Evolutionary conservation across 352 stramenopile species (phyloP).

Genomic region (Globisporangium spiculum): DNA sequence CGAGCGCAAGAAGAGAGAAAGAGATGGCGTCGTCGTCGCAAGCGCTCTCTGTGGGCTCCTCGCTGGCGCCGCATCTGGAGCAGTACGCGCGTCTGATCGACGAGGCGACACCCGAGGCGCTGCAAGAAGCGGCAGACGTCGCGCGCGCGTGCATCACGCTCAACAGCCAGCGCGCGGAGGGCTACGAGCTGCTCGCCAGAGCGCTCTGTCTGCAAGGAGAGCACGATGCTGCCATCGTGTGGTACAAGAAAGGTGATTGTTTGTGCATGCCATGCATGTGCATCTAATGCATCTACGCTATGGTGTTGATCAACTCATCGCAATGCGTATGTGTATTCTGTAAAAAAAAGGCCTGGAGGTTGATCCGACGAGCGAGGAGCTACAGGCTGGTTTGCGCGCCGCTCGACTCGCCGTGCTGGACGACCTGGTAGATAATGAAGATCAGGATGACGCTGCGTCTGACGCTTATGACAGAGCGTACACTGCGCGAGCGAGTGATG

Average conservation of each 20-base stretch:
- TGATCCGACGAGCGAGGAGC: slow-evolving; percentile 33
- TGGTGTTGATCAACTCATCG: neutral
- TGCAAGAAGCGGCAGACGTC: slow-evolving; percentile 28
- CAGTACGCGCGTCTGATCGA: slow-evolving; percentile 32
- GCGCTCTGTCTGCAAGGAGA: slow-evolving; percentile 31
- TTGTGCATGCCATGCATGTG: neutral
- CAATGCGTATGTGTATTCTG: neutral
- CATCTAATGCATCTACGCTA: no score
- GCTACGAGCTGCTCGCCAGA: slow-evolving; percentile 36
- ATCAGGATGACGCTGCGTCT: slow-evolving; percentile 20
- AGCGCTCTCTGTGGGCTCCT: neutral
- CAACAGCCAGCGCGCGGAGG: slow-evolving; percentile 20
- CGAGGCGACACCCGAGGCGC: slow-evolving; percentile 15
- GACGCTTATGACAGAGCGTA: neutral
- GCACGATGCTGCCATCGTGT: slow-evolving; percentile 38
- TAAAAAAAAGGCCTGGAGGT: slow-evolving; percentile 29
- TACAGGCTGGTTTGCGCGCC: slow-evolving; percentile 40
- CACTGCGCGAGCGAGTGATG: neutral
- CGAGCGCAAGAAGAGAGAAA: neutral
- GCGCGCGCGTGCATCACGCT: slow-evolving; percentile 27
- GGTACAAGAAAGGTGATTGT: slow-evolving; percentile 43
- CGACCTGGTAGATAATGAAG: slow-evolving; percentile 31
- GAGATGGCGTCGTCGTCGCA: neutral
- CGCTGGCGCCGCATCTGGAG: slow-evolving; percentile 6
- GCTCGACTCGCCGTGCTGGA: slow-evolving; percentile 58